Conservation (phyloP, 2,329 filamentous ascomycete genomes). For the Cercospora sp. region DNA sequence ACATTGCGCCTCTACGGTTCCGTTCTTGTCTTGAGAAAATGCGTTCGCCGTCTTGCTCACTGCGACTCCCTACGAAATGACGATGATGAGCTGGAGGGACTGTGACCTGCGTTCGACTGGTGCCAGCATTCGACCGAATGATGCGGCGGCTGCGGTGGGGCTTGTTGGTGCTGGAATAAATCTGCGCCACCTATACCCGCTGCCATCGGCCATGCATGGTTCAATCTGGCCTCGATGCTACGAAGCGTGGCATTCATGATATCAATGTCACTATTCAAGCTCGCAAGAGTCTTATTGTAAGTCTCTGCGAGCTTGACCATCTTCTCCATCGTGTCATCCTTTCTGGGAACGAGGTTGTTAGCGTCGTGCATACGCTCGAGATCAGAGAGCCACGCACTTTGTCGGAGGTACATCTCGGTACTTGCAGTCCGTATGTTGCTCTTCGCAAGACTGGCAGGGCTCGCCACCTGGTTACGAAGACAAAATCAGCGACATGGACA, state of each 20-base stretch:
- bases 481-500: slow-evolving; percentile 49
- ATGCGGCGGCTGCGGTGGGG: not conserved
- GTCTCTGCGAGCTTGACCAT: slow-evolving; percentile 26
- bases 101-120: slow-evolving; percentile 3
- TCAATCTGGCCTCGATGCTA: slow-evolving; percentile 25
- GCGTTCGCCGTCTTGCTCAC: not conserved
- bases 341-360: slow-evolving; percentile 18
- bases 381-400: slow-evolving; percentile 16
- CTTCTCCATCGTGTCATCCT: slow-evolving; percentile 26
- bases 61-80: slow-evolving; percentile 4
- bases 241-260: slow-evolving; percentile 21
- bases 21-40: not conserved
- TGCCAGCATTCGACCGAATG: not conserved
- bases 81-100: slow-evolving; percentile 6
- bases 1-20: not conserved
- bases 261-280: slow-evolving; percentile 21
- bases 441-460: slow-evolving; percentile 23
- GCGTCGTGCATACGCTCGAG: not conserved
- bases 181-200: not conserved
- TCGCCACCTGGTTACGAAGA: slow-evolving; percentile 6
- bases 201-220: slow-evolving; percentile 7
- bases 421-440: slow-evolving; percentile 25
- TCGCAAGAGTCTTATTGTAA: slow-evolving; percentile 24
- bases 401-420: slow-evolving; percentile 28
- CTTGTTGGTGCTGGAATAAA: slow-evolving; percentile 1